These are phyloP conservation scores for Metroxylon sagu DNA, from an alignment of 176 grass and related monocot genomes.

Conservation along the genomic window DNA sequence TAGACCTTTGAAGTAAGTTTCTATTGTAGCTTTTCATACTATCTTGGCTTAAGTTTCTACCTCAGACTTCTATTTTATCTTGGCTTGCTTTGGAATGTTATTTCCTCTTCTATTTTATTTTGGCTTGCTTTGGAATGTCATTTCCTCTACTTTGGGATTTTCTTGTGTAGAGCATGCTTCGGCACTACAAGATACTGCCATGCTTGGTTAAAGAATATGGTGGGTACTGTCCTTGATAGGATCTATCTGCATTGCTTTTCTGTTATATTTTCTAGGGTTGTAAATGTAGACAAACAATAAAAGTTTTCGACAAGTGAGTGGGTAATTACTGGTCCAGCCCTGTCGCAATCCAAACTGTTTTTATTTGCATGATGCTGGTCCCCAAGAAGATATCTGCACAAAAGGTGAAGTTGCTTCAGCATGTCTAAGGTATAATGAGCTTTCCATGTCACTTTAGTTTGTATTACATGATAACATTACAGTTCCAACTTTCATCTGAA, in stretches of 20 bases:
- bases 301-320: neutral
- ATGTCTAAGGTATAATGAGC: constrained; percentile 42
- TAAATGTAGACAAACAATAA: too few relatives aligned
- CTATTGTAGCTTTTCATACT: neutral
- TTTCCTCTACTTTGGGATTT: constrained; percentile 3
- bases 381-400: constrained; percentile 49
- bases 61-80: too few relatives aligned
- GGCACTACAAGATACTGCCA: constrained; percentile 70
- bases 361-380: constrained; percentile 46
- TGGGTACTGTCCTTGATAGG: constrained; percentile 1
- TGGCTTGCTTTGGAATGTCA: too few relatives aligned
- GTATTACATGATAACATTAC: neutral
- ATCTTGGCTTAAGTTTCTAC: too few relatives aligned
- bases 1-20: constrained; percentile 50
- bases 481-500: neutral
- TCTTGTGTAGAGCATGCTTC: constrained; percentile 48
- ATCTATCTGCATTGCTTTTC: too few relatives aligned
- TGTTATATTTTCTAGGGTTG: too few relatives aligned
- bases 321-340: constrained; percentile 22
- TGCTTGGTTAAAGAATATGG: constrained; percentile 51
- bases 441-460: neutral
- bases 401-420: constrained; percentile 49
- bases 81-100: too few relatives aligned
- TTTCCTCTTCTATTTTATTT: too few relatives aligned
- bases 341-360: constrained; percentile 54